Base-by-base conservation (phyloP, 306 rosid species). In the barrel medic (Medicago truncatula) region DNA sequence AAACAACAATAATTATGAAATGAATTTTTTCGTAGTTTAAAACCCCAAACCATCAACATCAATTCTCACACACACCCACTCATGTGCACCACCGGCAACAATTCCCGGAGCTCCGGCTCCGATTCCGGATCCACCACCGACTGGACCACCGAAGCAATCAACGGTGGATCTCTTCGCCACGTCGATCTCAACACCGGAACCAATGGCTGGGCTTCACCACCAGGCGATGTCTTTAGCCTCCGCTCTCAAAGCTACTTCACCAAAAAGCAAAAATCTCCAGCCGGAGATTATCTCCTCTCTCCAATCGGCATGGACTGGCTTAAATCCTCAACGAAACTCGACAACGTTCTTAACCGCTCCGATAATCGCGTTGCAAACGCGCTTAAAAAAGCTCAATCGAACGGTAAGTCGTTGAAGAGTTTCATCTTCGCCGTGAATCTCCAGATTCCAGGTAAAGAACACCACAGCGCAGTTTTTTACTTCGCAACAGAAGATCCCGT, bases 151-250 rank as follows among this genome's bases (percentile, higher is more conserved):
- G 88, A 89, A 7, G 9, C 90, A 4, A 66, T 89, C 78, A 65
- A 82, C 74, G 86, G 94, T 1, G 97, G 98, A 80, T 78, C 97
- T 62, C 87, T 93, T 7, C 91, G 84, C 71, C 86, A 9, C 25
- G 97, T 93, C 34, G 97, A 91, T 85, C 89, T 88, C 34, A 57
- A 80, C 14, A 74, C 88, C 3, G 97, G 98, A 12, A 85, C 77
- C 68, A 87, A 93, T 78, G 98, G 98, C 77, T 93, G 98, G 98
- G 93, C 97, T 1, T 88, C 98, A 0, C 98, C 98, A 0, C 97
- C 97, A 3, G 96, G 92, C 60, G 87, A 91, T 72, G 83, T 93
- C 46, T 93, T 93, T 89, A 64, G 46, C 31, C 91, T 93, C 47
- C 96, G 97, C 6, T 82, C 96, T 28, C 73, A 78, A 8, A 83